Base-by-base conservation (phyloP, 208 protist species). In the Trypanosoma rangeli region DNA sequence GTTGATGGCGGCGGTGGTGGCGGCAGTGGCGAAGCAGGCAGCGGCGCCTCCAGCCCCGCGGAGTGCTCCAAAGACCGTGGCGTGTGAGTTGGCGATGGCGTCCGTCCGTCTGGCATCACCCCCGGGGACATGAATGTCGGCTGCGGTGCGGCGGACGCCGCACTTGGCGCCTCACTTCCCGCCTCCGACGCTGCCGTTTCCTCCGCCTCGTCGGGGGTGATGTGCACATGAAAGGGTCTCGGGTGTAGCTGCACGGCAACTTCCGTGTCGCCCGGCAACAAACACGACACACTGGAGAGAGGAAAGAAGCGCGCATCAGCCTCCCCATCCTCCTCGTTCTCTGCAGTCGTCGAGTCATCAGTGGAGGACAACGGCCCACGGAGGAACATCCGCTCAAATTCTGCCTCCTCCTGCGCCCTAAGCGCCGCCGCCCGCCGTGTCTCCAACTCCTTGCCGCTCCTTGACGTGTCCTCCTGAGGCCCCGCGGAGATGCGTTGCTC, bases 361-460 rank as follows among this genome's bases (percentile, higher is more conserved):
- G 50, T 35, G n/a, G 26, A 28, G 7, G 48, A 20, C 18, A 67
- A 10, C 58, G 42, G 28, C 18, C 54, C 61, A 33, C 60, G 18
- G 3, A 68, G 70, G 56, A 73, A 73, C 22, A 73, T 5, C 15
- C 22, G 20, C 39, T 59, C 60, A 53, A 73, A 73, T 20, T 68
- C 70, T 16, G 5, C 55, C 28, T 74, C 62, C 37, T 61, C 54
- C 61, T 61, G 20, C 44, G 37, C 44, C n/a, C 9, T 68, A 10
- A 55, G 35, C 29, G 22, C 20, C 10, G 31, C 46, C 22, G 63
- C 53, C 12, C 54, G 61, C 39, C 62, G 70, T 15, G 26, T n/a
- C 29, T 68, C 52, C 8, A 52, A 18, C 5, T 39, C 20, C 13
- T 58, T 56, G 39, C 37, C 33, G 24, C 15, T 35, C n/a, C 5